Conservation (phyloP, 805 yeast species). For the Vanderwaltozyma yarrowii region DNA sequence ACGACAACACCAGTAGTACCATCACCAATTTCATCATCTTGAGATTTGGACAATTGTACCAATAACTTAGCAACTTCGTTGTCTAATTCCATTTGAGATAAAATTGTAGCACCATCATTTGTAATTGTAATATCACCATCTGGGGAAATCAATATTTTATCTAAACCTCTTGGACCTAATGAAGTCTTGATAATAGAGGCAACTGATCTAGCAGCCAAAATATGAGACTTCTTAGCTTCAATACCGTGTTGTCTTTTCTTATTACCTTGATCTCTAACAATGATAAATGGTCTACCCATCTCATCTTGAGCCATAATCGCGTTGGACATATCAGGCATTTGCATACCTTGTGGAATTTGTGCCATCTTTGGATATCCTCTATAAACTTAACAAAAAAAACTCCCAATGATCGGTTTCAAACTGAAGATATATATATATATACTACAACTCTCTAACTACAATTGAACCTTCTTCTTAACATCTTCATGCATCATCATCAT, state of each 20-base stretch:
- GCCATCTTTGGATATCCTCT: too few species aligned
- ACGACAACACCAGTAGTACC: constrained; percentile 99
- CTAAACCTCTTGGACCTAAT: constrained; percentile 97
- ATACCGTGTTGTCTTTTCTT: constrained; percentile 61
- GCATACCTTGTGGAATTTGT: constrained; percentile 27
- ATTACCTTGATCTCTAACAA: constrained; percentile 76
- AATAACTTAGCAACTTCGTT: constrained; percentile 91
- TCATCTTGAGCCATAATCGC: constrained; percentile 99
- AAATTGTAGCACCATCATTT: constrained; percentile 96
- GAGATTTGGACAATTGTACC: constrained; percentile 88
- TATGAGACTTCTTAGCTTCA: constrained; percentile 78
- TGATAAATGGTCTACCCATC: constrained; percentile 97
- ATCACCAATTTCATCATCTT: constrained; percentile 97
- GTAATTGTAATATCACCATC: constrained; percentile 98
- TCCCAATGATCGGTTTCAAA: too few species aligned
- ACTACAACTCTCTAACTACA: neutral
- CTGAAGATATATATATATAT: neutral
- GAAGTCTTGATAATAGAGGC: constrained; percentile 88
- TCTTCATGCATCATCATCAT: neutral
- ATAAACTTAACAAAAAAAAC: too few species aligned
- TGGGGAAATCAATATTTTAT: constrained; percentile 86
- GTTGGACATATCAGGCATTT: constrained; percentile 86
- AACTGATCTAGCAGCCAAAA: constrained; percentile 89
- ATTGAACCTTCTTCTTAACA: neutral
- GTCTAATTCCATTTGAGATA: constrained; percentile 91